Evolutionary conservation across 2,329 filamentous ascomycete species (phyloP).

Genomic region (Aspergillus amoenus): DNA sequence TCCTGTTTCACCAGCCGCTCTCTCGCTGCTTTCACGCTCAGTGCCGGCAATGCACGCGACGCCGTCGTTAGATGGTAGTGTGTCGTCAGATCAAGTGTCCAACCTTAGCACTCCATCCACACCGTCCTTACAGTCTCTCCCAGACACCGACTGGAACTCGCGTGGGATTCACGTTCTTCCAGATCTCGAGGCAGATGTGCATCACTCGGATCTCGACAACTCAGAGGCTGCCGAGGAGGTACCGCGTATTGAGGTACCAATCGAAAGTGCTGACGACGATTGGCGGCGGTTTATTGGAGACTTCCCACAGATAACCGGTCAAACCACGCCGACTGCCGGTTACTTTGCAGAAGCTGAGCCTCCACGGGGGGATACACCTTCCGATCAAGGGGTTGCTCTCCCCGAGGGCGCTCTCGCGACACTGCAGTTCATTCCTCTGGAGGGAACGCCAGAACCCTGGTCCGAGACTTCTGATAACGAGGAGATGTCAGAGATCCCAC

Average conservation of each 20-base stretch:
- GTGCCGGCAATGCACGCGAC: constrained; percentile 76
- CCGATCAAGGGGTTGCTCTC: constrained; percentile 63
- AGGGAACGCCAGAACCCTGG: constrained; percentile 41
- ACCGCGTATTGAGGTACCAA: constrained; percentile 36
- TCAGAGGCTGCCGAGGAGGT: constrained; percentile 27
- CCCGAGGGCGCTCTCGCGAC: constrained; percentile 79
- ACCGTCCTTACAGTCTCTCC: constrained; percentile 64
- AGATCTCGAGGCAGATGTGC: constrained; percentile 33
- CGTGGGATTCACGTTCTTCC: constrained; percentile 35
- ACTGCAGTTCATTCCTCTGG: constrained; percentile 69
- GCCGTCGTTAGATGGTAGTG: constrained; percentile 85
- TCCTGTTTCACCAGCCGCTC: constrained; percentile 71
- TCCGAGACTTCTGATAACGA: constrained; percentile 50
- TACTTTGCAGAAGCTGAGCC: constrained; percentile 17
- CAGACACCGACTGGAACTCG: constrained; percentile 62
- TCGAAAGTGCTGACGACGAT: constrained; percentile 47
- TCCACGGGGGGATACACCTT: constrained; percentile 30
- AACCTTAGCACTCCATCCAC: constrained; percentile 81
- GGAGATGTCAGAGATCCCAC: constrained; percentile 61
- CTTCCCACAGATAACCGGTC: constrained; percentile 40
- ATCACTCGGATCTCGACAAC: constrained; percentile 25
- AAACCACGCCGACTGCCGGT: constrained; percentile 21
- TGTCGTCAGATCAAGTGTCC: constrained; percentile 84
- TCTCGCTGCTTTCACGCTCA: constrained; percentile 69
- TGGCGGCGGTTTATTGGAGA: constrained; percentile 57